Conservation (phyloP, 352 stramenopile species). For the Phytophthora sp. region DNA sequence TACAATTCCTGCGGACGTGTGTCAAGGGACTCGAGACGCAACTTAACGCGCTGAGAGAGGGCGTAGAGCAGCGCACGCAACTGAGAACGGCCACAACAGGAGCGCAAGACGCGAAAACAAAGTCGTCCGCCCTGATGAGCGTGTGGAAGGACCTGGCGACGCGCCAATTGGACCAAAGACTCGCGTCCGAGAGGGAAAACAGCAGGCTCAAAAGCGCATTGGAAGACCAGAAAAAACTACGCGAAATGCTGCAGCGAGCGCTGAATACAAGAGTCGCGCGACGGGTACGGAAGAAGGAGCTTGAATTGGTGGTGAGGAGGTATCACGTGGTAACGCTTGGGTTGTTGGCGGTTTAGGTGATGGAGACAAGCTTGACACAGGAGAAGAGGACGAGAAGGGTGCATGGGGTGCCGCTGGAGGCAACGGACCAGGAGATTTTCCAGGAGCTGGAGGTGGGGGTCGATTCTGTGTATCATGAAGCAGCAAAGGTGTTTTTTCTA, state of each 20-base stretch:
- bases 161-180: slow-evolving; percentile 41
- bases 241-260: slow-evolving; percentile 39
- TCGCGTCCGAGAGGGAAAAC: slow-evolving; percentile 41
- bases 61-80: slow-evolving; percentile 11
- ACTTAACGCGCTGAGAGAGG: slow-evolving; percentile 17
- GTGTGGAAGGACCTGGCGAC: slow-evolving; percentile 40
- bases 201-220: slow-evolving; percentile 33
- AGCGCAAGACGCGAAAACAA: background rate
- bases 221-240: slow-evolving; percentile 40
- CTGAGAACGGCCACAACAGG: background rate
- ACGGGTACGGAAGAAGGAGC: slow-evolving; percentile 21
- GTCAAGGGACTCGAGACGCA: slow-evolving; percentile 30
- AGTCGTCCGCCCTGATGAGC: slow-evolving; percentile 18
- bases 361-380: slow-evolving; percentile 34
- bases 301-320: background rate
- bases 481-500: slow-evolving; percentile 41
- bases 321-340: background rate
- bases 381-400: slow-evolving; percentile 38
- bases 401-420: slow-evolving; percentile 29
- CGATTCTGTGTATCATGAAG: slow-evolving; percentile 49
- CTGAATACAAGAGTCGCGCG: slow-evolving; percentile 41
- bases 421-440: slow-evolving; percentile 40
- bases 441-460: slow-evolving; percentile 39
- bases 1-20: slow-evolving; percentile 30
- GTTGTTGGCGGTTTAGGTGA: slow-evolving; percentile 24